A percentile compares a stretch with the other conserved stretches of the same genome.
phyloP scores from a whole-genome alignment of 768 basidiomycete species.

The Psilocybe tampanensis region DNA sequence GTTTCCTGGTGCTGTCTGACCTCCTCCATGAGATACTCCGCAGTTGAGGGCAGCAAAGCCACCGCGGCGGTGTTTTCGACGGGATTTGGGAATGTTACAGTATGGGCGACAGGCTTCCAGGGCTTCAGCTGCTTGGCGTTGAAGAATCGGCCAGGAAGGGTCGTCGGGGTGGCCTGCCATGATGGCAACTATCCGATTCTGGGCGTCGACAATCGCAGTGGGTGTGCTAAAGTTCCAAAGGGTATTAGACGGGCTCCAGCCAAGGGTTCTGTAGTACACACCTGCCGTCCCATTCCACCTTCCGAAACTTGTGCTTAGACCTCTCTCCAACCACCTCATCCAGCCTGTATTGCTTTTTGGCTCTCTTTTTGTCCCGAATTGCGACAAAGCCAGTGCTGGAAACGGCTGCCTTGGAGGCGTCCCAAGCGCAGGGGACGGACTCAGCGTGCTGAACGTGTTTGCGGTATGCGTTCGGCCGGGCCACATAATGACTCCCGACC shows the following conservation, averaged over 20 bases:
- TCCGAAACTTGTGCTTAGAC: background rate
- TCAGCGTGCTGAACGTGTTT: background rate
- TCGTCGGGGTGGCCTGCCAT: background rate
- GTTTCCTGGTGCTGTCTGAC: background rate
- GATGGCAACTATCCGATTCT: background rate
- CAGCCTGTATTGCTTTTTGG: background rate
- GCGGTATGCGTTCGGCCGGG: background rate
- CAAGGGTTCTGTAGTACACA: background rate
- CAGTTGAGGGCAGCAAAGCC: background rate
- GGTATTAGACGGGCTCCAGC: background rate
- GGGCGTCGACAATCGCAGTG: background rate
- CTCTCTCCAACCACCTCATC: background rate
- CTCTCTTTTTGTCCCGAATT: background rate
- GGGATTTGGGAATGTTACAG: background rate
- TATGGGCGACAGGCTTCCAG: background rate
- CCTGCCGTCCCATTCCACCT: background rate
- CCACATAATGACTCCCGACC: too few species aligned
- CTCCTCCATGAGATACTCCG: slow-evolving; percentile 1
- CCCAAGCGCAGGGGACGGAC: background rate
- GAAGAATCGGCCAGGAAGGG: background rate
- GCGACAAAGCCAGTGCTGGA: background rate
- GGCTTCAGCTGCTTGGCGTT: background rate
- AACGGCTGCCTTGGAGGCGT: background rate
- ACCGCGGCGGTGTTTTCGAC: background rate
- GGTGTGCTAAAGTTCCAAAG: background rate